Percentiles rank a stretch among this genome's conserved stretches.
phyloP scores from a whole-genome alignment of 805 yeast species.

The Saccharomyces kudriavzevii region DNA sequence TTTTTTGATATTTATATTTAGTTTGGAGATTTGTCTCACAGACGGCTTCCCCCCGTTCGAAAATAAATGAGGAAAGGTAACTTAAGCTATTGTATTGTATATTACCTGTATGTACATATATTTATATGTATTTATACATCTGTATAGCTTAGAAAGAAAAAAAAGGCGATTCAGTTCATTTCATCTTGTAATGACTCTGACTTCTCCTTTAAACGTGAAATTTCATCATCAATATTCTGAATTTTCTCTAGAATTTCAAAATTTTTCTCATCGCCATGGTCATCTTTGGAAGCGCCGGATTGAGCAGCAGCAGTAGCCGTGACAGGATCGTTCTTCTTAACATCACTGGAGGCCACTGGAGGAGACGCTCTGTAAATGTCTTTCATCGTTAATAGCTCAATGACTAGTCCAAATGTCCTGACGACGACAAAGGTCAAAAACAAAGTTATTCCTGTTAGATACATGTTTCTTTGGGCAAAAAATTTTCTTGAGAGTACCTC shows the following conservation, averaged over 20 bases:
- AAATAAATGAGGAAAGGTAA: no score
- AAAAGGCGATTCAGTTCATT: conserved; percentile 10
- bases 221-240: conserved; percentile 53
- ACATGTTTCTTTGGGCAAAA: conserved; percentile 94
- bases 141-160: background rate
- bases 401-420: conserved; percentile 75
- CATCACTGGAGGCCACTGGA: background rate
- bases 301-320: background rate
- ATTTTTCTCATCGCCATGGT: conserved; percentile 8
- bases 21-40: background rate
- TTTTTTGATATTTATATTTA: background rate
- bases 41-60: no score
- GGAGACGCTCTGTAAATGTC: conserved; percentile 7
- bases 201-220: conserved; percentile 63
- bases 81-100: no score
- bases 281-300: conserved; percentile 5
- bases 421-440: conserved; percentile 79
- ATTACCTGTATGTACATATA: no score
- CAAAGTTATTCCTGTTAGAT: conserved; percentile 89
- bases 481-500: conserved; percentile 87
- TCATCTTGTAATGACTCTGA: conserved; percentile 62
- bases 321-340: background rate
- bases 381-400: conserved; percentile 48
- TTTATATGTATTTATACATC: background rate
- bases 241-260: conserved; percentile 40